Evolutionary conservation across 2,329 filamentous ascomycete genomes (phyloP), one percentile per base, ranked within the genome.

Genomic region (Fusarium veterinarium): DNA sequence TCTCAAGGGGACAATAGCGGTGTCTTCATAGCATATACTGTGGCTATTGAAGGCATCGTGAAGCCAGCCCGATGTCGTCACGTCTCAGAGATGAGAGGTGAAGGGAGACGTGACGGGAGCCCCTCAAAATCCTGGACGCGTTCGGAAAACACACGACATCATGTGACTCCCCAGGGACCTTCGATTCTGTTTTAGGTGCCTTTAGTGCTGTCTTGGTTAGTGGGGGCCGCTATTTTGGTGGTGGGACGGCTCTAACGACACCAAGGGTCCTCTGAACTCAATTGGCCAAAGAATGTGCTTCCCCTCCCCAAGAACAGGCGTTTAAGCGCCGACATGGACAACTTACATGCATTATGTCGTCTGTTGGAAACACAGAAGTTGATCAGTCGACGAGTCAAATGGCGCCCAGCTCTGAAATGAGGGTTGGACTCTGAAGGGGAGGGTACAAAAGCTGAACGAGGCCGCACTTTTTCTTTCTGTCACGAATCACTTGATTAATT

Each of bases 241-340:
- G 68, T 74, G 76, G 75, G 72, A 75, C 75, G 68, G 51, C 60
- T 71, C 55, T 45, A 72, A 74, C 63, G 41, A 73, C 73, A 75
- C 71, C 76, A 76, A 72, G 76, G 76, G 63, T 77, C 74, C 69
- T 46, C 48, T 51, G 38, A 35, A 23, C 49, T 55, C 69, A 59
- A 78, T 78, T 78, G 76, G 76, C 60, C 59, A 62, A 55, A 60
- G 46, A n/a, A 57, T 58, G 61, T 73, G 66, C 69, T 74, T 69
- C 73, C 75, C 76, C 71, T 73, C 70, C 59, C 69, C 62, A 64
- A 66, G 60, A 72, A 67, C 67, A 73, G 73, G 75, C 69, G 69
- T 70, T 73, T 79, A 79, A 79, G 78, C 78, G 78, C 78, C 78
- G 77, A 78, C 73, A 58, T 73, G 64, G 59, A 76, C 69, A 71